Evolutionary conservation across 805 yeast species (phyloP).

Genomic region (Zygotorulaspora florentina): DNA sequence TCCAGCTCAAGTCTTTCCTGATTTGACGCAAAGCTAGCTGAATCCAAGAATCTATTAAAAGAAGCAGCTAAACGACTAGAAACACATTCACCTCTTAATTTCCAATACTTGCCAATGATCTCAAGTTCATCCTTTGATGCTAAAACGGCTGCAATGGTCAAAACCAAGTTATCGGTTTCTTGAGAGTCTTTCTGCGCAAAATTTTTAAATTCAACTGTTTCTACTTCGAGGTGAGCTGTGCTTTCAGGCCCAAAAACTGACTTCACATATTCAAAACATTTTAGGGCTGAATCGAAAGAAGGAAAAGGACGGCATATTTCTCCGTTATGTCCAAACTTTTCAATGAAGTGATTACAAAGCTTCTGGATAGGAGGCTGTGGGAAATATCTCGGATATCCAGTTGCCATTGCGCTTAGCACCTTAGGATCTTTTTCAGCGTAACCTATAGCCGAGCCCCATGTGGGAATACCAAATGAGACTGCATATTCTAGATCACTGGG

Average conservation of each 20-base stretch:
- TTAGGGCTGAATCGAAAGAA: conserved; percentile 59
- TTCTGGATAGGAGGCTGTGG: conserved; percentile 57
- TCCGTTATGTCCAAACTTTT: conserved; percentile 65
- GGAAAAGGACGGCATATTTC: conserved; percentile 72
- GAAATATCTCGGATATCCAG: conserved; percentile 86
- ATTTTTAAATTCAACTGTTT: conserved; percentile 8
- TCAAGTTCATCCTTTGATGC: conserved; percentile 57
- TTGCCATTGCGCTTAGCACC: conserved; percentile 70
- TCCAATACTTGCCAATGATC: conserved; percentile 85
- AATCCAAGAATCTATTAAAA: conserved; percentile 3
- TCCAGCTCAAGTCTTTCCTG: background rate
- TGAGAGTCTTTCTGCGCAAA: conserved; percentile 50
- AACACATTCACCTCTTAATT: conserved; percentile 33
- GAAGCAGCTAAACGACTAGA: conserved; percentile 16
- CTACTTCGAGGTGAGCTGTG: conserved; percentile 14
- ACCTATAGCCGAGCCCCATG: conserved; percentile 87
- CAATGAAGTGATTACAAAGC: conserved; percentile 48
- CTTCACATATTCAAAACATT: conserved; percentile 70
- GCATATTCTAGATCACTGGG: conserved; percentile 50
- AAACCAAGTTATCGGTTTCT: conserved; percentile 48
- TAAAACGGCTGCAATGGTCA: conserved; percentile 58
- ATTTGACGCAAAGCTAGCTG: background rate
- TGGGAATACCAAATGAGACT: conserved; percentile 85
- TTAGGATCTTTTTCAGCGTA: conserved; percentile 84
- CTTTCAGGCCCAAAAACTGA: conserved; percentile 12